These are phyloP conservation scores for Tolypocladium inflatum DNA, from an alignment of 2,329 filamentous ascomycete genomes.

Conservation along the genomic window DNA sequence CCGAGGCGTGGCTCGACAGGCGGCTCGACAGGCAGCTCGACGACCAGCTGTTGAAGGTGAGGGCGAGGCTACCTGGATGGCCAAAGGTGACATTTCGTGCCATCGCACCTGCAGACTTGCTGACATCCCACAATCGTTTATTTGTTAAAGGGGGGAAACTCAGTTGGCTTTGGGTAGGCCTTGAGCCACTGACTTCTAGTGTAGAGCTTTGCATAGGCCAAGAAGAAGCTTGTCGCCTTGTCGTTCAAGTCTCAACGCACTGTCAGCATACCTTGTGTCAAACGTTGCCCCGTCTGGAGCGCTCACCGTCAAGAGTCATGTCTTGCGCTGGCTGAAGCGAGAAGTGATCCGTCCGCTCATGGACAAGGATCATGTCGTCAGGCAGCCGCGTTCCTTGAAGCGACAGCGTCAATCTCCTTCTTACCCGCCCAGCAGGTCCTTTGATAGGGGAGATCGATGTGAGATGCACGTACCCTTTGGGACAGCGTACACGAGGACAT, in stretches of 20 bases:
- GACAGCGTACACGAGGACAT: conserved; percentile 8
- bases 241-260: conserved; percentile 5
- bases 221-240: conserved; percentile 5
- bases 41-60: too few relatives aligned
- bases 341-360: conserved; percentile 13
- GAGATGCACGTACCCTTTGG: conserved; percentile 4
- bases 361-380: conserved; percentile 10
- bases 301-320: conserved; percentile 6
- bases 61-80: too few relatives aligned
- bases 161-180: conserved; percentile 1
- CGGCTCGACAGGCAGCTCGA: too few relatives aligned
- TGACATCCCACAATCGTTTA: too few relatives aligned
- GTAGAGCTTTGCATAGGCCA: not conserved
- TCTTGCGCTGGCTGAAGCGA: conserved; percentile 10
- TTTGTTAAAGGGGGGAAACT: not conserved
- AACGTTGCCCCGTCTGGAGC: not conserved
- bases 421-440: not conserved
- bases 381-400: conserved; percentile 10
- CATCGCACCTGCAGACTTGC: too few relatives aligned
- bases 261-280: not conserved
- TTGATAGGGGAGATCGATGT: too few relatives aligned
- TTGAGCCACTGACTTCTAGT: conserved; percentile 7
- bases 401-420: not conserved
- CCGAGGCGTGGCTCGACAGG: too few relatives aligned
- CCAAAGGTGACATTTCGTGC: too few relatives aligned